Evolutionary conservation across 2,329 filamentous ascomycete species (phyloP), one percentile per base, ranked within the genome.

Genomic region (Scortechinia acanthostroma): DNA sequence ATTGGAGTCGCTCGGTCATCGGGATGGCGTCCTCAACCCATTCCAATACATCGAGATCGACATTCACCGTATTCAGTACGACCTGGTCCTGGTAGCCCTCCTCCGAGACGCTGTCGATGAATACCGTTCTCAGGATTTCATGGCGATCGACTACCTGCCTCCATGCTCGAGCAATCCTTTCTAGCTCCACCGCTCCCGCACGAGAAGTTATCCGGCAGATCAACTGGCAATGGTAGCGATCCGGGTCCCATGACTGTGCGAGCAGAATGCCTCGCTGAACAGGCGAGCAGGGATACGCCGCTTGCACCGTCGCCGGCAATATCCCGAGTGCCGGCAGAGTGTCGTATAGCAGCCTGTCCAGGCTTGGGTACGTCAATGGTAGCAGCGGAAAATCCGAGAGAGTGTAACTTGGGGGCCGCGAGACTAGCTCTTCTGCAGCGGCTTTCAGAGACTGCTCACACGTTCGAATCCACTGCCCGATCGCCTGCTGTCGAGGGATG

Each of bases 11-110:
- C 10, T 40, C 17, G 17, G 25, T 42, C 3, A 51, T 51, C 47
- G 60, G 48, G 49, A 66, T 49, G 46, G 65, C 55, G 51, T 71
- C 53, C 51, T 68, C 55, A 46, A 62, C 47, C 20, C 19, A 10
- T 13, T 22, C 42, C n/a, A 6, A 17, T 42, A 63, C 52, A 0
- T 58, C 59, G 2, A 67, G 66, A 44, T 77, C 74, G 40, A 77
- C 67, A 77, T 76, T 25, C 62, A 66, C 0, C 74, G 71, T 0
- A 71, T 74, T 15, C 2, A 77, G 54, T 4, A 77, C 58, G 10
- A 76, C 62, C 50, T 69, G 70, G 46, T 76, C 71, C 46, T 70
- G 76, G 0, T 76, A 55, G 0, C 70, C 69, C 4, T 69, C 63
- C 28, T 68, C 63, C 10, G 70, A 68, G 13, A 73, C 60, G 23